phyloP scores from a whole-genome alignment of 768 basidiomycete species.

The Boletus sp. region DNA sequence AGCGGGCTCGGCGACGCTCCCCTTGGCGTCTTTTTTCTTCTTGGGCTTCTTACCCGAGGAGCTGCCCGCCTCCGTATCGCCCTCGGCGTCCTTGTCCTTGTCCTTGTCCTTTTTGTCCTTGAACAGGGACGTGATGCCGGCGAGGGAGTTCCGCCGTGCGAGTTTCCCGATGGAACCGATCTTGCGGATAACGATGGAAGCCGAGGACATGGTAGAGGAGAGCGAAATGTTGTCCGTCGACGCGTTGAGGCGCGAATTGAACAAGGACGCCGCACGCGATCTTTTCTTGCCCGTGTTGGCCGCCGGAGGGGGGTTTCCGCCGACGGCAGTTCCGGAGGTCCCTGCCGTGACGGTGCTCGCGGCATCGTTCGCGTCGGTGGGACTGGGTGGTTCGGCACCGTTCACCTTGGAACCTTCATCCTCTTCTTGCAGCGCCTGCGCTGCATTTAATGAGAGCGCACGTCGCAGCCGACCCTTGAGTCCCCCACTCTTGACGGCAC shows the following conservation, averaged over 20 bases:
- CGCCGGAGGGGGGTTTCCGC: conserved; percentile 19
- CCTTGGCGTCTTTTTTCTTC: conserved; percentile 58
- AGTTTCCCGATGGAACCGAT: conserved; percentile 89
- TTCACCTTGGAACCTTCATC: conserved; percentile 28
- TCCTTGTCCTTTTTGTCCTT: conserved; percentile 70
- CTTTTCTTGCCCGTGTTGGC: conserved; percentile 57
- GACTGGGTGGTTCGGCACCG: conserved; percentile 33
- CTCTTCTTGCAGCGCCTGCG: conserved; percentile 52
- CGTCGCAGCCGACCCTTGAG: conserved; percentile 77
- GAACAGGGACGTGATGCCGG: conserved; percentile 91
- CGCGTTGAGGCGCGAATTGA: conserved; percentile 85
- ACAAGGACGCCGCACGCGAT: conserved; percentile 69
- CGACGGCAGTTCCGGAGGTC: conserved; percentile 19
- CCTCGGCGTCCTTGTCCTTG: conserved; percentile 38
- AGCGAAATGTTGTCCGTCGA: conserved; percentile 95
- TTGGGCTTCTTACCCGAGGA: conserved; percentile 45
- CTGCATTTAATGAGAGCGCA: conserved; percentile 65
- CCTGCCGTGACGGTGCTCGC: conserved; percentile 41
- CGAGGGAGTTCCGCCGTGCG: conserved; percentile 83
- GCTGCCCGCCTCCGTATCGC: conserved; percentile 28
- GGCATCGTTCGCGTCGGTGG: conserved; percentile 27
- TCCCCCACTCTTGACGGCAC: conserved; percentile 56
- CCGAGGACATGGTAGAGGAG: conserved; percentile 90
- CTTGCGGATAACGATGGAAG: conserved; percentile 95
- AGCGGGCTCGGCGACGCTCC: conserved; percentile 61